phyloP scores from a whole-genome alignment of 1,139 yeast genomes.

The Taphrina flavorubra region DNA sequence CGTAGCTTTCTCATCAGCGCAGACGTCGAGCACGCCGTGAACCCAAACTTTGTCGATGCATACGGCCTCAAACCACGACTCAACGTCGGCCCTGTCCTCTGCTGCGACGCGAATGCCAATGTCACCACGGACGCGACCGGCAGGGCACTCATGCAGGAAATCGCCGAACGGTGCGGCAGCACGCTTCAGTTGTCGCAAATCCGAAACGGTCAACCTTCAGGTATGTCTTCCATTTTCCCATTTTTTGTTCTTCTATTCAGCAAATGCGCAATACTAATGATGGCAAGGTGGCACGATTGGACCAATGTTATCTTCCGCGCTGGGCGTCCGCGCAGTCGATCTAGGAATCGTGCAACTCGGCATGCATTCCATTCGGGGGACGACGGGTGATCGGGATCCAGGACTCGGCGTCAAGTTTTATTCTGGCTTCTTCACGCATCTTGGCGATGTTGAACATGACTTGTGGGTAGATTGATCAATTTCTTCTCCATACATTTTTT shows the following conservation, averaged over 20 bases:
- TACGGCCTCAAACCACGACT: slow-evolving; percentile 81
- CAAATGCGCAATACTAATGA: neutral
- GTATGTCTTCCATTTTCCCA: slow-evolving; percentile 50
- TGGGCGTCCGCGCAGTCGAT: slow-evolving; percentile 89
- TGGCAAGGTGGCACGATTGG: slow-evolving; percentile 76
- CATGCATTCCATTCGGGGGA: slow-evolving; percentile 95
- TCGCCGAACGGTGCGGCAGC: slow-evolving; percentile 52
- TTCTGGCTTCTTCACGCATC: slow-evolving; percentile 44
- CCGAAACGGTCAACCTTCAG: slow-evolving; percentile 91
- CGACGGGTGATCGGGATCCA: slow-evolving; percentile 68
- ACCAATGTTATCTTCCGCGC: slow-evolving; percentile 84
- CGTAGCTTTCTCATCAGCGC: slow-evolving; percentile 89
- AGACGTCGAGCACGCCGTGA: slow-evolving; percentile 96
- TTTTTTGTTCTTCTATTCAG: neutral
- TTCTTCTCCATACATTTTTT: neutral
- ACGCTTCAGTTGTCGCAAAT: slow-evolving; percentile 80
- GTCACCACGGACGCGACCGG: slow-evolving; percentile 95
- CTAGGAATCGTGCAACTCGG: slow-evolving; percentile 92
- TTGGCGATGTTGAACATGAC: slow-evolving; percentile 40
- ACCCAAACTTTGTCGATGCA: slow-evolving; percentile 80
- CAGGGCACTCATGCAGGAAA: slow-evolving; percentile 73
- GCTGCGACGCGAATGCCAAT: slow-evolving; percentile 91
- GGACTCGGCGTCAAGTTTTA: slow-evolving; percentile 45
- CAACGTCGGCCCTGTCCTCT: slow-evolving; percentile 90
- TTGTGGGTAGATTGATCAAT: slow-evolving; percentile 43